A percentile compares a stretch with the other conserved stretches of the same genome.
Conservation (phyloP, 116 monocot genomes). For the Phalaenopsis hybrid region DNA sequence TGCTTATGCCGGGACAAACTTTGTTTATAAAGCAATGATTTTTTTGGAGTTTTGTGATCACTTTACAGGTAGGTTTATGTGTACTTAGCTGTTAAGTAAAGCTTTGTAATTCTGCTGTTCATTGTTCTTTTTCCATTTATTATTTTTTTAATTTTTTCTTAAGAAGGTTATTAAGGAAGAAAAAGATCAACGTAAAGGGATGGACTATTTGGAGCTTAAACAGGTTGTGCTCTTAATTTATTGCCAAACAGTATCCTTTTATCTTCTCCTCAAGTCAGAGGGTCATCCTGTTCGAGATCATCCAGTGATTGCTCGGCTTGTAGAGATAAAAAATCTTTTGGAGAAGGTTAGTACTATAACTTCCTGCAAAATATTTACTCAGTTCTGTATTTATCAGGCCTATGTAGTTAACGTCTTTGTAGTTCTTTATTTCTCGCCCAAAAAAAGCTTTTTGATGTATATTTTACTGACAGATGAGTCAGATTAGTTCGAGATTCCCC, state of each 20-base stretch:
- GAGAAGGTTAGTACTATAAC: conserved; percentile 49
- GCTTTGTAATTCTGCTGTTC: not conserved
- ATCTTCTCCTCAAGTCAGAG: conserved; percentile 84
- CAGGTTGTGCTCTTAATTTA: conserved; percentile 44
- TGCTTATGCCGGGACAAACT: not conserved
- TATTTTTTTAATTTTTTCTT: not conserved
- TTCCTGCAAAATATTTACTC: not conserved
- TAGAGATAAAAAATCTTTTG: conserved; percentile 69
- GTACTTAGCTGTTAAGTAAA: not conserved
- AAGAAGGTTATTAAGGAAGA: conserved; percentile 35
- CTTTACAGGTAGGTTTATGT: not conserved
- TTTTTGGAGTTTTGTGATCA: not conserved
- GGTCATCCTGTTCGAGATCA: conserved; percentile 79
- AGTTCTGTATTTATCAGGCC: not conserved
- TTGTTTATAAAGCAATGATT: not conserved
- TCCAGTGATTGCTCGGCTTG: conserved; percentile 73
- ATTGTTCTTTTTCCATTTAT: not conserved
- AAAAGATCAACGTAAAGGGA: conserved; percentile 17
- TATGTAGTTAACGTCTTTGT: not conserved
- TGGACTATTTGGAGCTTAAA: conserved; percentile 51
- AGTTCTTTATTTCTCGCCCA: not conserved
- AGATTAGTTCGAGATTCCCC: conserved; percentile 30
- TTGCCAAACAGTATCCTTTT: conserved; percentile 72
- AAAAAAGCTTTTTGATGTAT: conserved; percentile 5
- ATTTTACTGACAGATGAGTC: conserved; percentile 39